Conservation (phyloP, 768 basidiomycete genomes). For the Termitomyces sp. region DNA sequence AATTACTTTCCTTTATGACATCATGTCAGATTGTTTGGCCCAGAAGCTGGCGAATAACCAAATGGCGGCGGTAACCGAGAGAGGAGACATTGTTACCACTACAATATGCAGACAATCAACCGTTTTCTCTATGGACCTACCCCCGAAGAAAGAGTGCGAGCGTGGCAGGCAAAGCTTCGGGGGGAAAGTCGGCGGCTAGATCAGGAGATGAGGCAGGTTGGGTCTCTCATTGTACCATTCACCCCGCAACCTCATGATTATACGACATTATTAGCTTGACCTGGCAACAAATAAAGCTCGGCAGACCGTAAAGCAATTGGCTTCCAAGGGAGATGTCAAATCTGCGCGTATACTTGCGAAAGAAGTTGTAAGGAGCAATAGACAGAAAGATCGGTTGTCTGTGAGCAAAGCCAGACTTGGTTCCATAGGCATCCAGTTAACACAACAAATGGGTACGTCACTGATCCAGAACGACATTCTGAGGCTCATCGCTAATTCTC, state of each 20-base stretch:
- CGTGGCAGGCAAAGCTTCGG: slow-evolving; percentile 88
- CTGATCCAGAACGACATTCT: background rate
- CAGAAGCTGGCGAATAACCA: background rate
- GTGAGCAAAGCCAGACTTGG: slow-evolving; percentile 91
- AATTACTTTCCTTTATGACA: no score
- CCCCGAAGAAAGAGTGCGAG: slow-evolving; percentile 86
- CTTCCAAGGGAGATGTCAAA: slow-evolving; percentile 86
- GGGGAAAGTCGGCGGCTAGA: slow-evolving; percentile 80
- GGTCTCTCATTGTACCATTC: slow-evolving; percentile 18
- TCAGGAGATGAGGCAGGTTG: slow-evolving; percentile 93
- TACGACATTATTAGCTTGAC: slow-evolving; percentile 56
- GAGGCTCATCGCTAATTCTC: background rate
- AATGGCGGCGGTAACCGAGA: background rate
- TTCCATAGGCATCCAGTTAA: slow-evolving; percentile 84
- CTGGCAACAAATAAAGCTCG: slow-evolving; percentile 75
- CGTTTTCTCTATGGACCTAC: slow-evolving; percentile 95
- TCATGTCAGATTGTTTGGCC: background rate
- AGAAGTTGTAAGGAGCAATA: slow-evolving; percentile 92
- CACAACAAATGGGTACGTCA: slow-evolving; percentile 83
- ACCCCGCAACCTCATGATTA: slow-evolving; percentile 13
- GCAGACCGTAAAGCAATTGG: slow-evolving; percentile 80
- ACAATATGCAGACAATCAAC: slow-evolving; percentile 77
- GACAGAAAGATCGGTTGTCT: slow-evolving; percentile 88
- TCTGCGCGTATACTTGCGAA: slow-evolving; percentile 87
- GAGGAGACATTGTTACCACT: background rate